phyloP scores from a whole-genome alignment of 805 yeast species.

The Wickerhamomyces bovis region DNA sequence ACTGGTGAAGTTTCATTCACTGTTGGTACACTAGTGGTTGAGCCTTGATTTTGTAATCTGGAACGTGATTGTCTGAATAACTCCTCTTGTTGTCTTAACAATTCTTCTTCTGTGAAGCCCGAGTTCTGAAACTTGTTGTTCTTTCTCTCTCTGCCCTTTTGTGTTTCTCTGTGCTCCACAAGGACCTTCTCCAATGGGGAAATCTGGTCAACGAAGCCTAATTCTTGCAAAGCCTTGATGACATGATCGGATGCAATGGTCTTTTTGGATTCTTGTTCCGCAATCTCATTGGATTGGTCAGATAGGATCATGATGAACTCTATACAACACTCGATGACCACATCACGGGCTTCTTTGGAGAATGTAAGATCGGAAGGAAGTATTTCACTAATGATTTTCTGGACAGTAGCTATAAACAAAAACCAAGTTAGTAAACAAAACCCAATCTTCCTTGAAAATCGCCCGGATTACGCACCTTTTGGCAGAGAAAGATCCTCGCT shows the following conservation, averaged over 20 bases:
- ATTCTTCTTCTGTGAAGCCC: slow-evolving; percentile 88
- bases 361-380: slow-evolving; percentile 84
- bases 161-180: slow-evolving; percentile 80
- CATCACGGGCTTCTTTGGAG: slow-evolving; percentile 90
- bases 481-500: slow-evolving; percentile 37
- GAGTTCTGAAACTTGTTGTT: slow-evolving; percentile 90
- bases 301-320: slow-evolving; percentile 93
- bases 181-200: slow-evolving; percentile 76
- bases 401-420: slow-evolving; percentile 75
- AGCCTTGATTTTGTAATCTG: slow-evolving; percentile 39
- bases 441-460: not conserved
- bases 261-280: slow-evolving; percentile 92
- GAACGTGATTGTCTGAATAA: slow-evolving; percentile 75
- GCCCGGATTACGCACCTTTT: slow-evolving; percentile 28
- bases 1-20: not conserved
- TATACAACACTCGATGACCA: slow-evolving; percentile 91
- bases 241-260: slow-evolving; percentile 97
- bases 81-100: slow-evolving; percentile 88
- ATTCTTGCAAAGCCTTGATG: slow-evolving; percentile 75
- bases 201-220: slow-evolving; percentile 82
- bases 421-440: slow-evolving; percentile 14
- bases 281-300: slow-evolving; percentile 91
- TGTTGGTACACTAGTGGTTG: not conserved
- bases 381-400: slow-evolving; percentile 86
- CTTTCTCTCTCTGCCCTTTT: slow-evolving; percentile 84